Base-by-base conservation (phyloP, 2,329 filamentous ascomycete species). In the Dactylellina drechsleri region DNA sequence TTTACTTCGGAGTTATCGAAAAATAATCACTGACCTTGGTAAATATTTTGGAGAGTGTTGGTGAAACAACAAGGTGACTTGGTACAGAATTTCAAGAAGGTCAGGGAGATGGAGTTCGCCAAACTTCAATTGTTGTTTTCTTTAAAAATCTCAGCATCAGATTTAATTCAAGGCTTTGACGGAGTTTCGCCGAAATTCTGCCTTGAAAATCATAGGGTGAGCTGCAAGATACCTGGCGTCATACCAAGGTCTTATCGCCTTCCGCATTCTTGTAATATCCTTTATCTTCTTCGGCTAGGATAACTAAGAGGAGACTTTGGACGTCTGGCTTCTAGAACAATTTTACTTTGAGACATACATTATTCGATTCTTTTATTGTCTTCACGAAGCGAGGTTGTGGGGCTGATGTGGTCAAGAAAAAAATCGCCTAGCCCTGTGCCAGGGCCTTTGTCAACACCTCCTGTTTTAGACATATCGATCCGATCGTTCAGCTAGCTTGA, bases 321-420 rank as follows among this genome's bases (percentile, higher is more conserved):
- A 36, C n/a, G 4, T 40, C 23, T 26, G 31, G 36, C 36, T 45
- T 58, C 36, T 45, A 45, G 54, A 58, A 26, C 6, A 43, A 36
- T 23, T n/a, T 15, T 18, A n/a, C 16, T 8, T 36, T 47, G 13
- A 47, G 43, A 47, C 43, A 58, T 20, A 15, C 20, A 43, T 58
- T 8, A 16, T 26, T 36, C 16, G 47, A 13, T 20, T 20, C n/a
- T 20, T 52, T 52, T 18, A 52, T 52, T 52, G n/a, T 18, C 47
- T n/a, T 52, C 18, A 16, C 16, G 15, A 20, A 23, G n/a, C 16
- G 15, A 18, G 10, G 47, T 52, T 12, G n/a, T 52, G 43, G 43
- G 43, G 13, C 43, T 52, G 18, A 23, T 18, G 20, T 5, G 2
- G 43, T 16, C 41, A 18, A 18, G n/a, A 20, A 52, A 18, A 50